Conservation (phyloP, 2,329 filamentous ascomycete species). For the Leptographium galeiforme region DNA sequence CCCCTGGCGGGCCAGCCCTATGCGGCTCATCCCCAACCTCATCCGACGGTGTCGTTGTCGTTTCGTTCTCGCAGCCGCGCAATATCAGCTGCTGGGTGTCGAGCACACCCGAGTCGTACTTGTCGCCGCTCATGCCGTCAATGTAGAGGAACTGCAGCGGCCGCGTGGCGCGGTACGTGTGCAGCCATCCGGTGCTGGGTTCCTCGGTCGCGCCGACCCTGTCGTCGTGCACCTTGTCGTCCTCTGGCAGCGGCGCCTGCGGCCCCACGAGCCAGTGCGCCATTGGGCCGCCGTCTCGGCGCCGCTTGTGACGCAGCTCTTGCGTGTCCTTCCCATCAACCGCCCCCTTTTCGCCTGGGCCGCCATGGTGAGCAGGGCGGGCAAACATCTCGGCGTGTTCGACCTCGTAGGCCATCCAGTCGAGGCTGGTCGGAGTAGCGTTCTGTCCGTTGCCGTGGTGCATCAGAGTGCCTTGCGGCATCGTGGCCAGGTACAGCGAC, state of each 20-base stretch:
- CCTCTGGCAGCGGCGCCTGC: neutral
- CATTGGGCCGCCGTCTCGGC: too few relatives aligned
- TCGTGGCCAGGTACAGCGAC: constrained; percentile 51
- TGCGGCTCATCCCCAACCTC: neutral
- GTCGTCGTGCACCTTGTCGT: neutral
- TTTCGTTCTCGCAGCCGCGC: neutral
- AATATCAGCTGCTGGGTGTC: constrained; percentile 50
- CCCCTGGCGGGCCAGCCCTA: neutral
- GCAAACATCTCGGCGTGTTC: constrained; percentile 61
- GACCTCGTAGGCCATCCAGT: constrained; percentile 67
- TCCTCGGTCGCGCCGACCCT: neutral
- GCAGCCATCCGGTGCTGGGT: constrained; percentile 40
- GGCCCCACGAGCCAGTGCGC: too few relatives aligned
- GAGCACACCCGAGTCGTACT: constrained; percentile 48
- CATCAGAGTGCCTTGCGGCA: constrained; percentile 50
- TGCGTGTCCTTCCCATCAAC: too few relatives aligned
- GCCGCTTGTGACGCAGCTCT: too few relatives aligned
- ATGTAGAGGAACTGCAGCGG: constrained; percentile 50
- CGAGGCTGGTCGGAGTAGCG: constrained; percentile 33
- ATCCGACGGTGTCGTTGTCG: neutral
- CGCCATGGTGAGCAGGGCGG: constrained; percentile 4
- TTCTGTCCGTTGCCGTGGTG: constrained; percentile 47
- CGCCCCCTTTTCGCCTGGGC: neutral
- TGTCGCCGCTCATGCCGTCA: constrained; percentile 30
- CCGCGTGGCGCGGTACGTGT: constrained; percentile 49